A percentile compares a stretch with the other conserved stretches of the same genome.
Evolutionary conservation across 1,284 basidiomycete species (phyloP).

Genomic region (Fomitopsis palustris): DNA sequence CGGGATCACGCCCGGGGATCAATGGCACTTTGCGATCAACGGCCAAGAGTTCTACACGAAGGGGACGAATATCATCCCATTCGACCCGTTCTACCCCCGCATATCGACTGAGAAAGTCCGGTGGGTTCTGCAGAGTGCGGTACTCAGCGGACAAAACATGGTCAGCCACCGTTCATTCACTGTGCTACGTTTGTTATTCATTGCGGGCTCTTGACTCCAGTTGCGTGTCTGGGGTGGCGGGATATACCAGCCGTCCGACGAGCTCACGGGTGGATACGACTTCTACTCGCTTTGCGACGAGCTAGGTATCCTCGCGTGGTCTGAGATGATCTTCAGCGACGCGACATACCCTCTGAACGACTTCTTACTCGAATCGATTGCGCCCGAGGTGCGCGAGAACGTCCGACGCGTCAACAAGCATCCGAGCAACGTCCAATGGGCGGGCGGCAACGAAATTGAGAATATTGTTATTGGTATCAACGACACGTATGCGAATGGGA

Average conservation of each 20-base stretch:
- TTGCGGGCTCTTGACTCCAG: conserved; percentile 23
- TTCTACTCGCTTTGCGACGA: conserved; percentile 62
- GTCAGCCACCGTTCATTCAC: conserved; percentile 12
- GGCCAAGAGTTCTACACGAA: conserved; percentile 52
- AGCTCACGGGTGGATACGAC: conserved; percentile 47
- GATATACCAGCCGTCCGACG: conserved; percentile 33
- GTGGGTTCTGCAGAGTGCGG: conserved; percentile 56
- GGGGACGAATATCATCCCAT: conserved; percentile 58
- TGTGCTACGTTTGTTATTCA: neutral
- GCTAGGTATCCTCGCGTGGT: conserved; percentile 62
- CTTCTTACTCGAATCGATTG: conserved; percentile 49
- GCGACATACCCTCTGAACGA: conserved; percentile 53
- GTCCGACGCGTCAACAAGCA: conserved; percentile 53
- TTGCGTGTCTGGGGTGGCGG: conserved; percentile 60
- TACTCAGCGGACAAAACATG: conserved; percentile 57
- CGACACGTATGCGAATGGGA: conserved; percentile 34
- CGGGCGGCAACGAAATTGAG: conserved; percentile 61
- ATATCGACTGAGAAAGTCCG: conserved; percentile 46
- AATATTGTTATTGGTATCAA: conserved; percentile 45
- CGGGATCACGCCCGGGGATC: conserved; percentile 54
- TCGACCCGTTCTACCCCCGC: conserved; percentile 56
- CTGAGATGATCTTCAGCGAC: conserved; percentile 63
- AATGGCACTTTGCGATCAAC: conserved; percentile 59
- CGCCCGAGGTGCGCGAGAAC: conserved; percentile 57
- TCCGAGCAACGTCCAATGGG: conserved; percentile 59